These are phyloP conservation scores for Leishmania tarentolae DNA, from an alignment of 208 protist genomes.

Conservation along the genomic window DNA sequence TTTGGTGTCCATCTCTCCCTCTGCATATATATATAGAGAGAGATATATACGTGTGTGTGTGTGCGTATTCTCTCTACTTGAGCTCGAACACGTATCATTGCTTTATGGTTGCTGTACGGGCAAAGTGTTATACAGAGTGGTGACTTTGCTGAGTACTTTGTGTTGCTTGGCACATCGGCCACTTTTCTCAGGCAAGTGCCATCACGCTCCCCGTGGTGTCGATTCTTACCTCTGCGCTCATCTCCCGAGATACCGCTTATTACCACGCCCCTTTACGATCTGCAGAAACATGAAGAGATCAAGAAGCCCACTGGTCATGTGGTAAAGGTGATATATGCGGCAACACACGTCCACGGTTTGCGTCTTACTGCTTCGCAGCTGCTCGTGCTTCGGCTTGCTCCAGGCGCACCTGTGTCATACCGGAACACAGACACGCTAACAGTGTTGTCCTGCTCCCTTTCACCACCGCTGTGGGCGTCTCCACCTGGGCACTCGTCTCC, in stretches of 20 bases:
- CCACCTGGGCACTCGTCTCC: neutral
- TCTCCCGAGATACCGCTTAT: neutral
- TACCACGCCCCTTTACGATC: neutral
- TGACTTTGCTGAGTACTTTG: neutral
- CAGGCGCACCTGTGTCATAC: neutral
- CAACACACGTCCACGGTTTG: neutral
- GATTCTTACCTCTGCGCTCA: neutral
- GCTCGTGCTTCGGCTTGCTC: neutral
- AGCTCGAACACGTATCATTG: neutral
- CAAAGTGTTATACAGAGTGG: neutral
- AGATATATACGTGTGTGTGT: no score
- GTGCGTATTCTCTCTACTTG: neutral
- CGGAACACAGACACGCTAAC: neutral
- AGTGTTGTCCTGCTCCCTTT: neutral
- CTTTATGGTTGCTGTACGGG: neutral
- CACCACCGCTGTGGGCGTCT: neutral
- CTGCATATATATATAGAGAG: no score
- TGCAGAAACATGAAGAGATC: neutral
- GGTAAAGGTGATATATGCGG: neutral
- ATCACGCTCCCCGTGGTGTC: neutral
- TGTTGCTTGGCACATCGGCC: neutral
- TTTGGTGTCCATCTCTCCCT: no score
- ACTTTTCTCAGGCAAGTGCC: neutral
- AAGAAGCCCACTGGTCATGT: neutral
- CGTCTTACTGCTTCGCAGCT: neutral